Evolutionary conservation across 2,329 filamentous ascomycete species (phyloP).

Genomic region (Fusarium tupiense): DNA sequence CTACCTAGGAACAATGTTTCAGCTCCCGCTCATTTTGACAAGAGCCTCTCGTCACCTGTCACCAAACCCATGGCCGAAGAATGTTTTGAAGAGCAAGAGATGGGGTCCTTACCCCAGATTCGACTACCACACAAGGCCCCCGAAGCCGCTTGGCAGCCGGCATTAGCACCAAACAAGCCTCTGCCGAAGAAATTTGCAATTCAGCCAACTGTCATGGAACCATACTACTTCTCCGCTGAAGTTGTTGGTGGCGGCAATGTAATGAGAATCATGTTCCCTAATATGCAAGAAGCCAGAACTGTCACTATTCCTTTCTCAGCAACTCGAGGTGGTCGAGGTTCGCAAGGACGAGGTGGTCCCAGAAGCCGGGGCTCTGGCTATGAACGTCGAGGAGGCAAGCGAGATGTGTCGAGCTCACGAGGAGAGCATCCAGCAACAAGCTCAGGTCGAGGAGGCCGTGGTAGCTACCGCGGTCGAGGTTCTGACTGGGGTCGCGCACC

Average conservation of each 20-base stretch:
- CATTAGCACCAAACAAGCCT: constrained; percentile 62
- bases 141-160: constrained; percentile 70
- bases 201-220: constrained; percentile 48
- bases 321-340: constrained; percentile 46
- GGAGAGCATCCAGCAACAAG: constrained; percentile 38
- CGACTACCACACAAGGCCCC: constrained; percentile 72
- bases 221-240: constrained; percentile 48
- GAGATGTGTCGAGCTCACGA: constrained; percentile 46
- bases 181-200: constrained; percentile 63
- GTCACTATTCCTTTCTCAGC: constrained; percentile 51
- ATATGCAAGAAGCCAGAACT: constrained; percentile 51
- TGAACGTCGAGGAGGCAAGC: constrained; percentile 47
- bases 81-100: constrained; percentile 84
- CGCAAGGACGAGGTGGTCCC: constrained; percentile 39
- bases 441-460: constrained; percentile 50
- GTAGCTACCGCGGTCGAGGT: constrained; percentile 52
- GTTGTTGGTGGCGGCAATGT: constrained; percentile 48
- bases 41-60: constrained; percentile 57
- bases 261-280: constrained; percentile 55
- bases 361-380: constrained; percentile 46
- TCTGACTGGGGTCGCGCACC: constrained; percentile 55
- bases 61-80: constrained; percentile 80
- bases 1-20: constrained; percentile 56
- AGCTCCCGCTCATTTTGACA: constrained; percentile 41
- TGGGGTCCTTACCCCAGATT: constrained; percentile 78